Evolutionary conservation across 768 basidiomycete genomes (phyloP), one percentile per base, ranked within the genome.

Genomic region (Leccinellum rugosiceps): DNA sequence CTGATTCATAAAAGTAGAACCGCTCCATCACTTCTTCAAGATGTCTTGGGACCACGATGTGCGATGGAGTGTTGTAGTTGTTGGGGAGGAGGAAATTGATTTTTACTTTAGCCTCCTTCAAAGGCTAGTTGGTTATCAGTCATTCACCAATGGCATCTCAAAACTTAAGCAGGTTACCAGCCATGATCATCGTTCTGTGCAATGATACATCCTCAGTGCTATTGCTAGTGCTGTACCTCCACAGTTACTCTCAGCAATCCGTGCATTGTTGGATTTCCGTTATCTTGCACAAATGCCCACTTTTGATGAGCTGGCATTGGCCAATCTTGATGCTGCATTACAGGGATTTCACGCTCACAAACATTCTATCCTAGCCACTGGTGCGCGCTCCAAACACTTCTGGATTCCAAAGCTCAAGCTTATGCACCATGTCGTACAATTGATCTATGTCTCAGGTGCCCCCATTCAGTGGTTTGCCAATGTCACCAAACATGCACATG

Each of bases 241-340:
- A 2, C 11, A 6, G 1, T 26, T 55, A 3, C 14, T 55, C 8
- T 1, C n/a, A 9, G 48, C 55, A 1, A 15, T 55, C 69, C 66
- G 71, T 2, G 72, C 67, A 0, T n/a, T 78, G 0, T 60, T 80
- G 1, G 76, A 80, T 56, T 80, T 79, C 56, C 52, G 77, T 3
- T 77, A 72, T 55, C 53, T 74, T 6, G 72, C 75, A 0, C 74
- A 74, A 46, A 74, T 73, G 57, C 67, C 68, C 0, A 13, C 64
- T 4, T 78, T 78, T 49, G 63, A 70, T 2, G 58, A 61, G 1
- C 45, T 53, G 19, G 73, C 72, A 3, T 68, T 79, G 1, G 21
- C 35, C 0, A 23, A 54, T 2, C 54, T 81, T 0, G 55, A 70
- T 0, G 48, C 60, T 0, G 68, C 72, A 0, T 65, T 77, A 1